Base-by-base conservation (phyloP, 2,329 filamentous ascomycete genomes). In the Aspergillaceae sp. region DNA sequence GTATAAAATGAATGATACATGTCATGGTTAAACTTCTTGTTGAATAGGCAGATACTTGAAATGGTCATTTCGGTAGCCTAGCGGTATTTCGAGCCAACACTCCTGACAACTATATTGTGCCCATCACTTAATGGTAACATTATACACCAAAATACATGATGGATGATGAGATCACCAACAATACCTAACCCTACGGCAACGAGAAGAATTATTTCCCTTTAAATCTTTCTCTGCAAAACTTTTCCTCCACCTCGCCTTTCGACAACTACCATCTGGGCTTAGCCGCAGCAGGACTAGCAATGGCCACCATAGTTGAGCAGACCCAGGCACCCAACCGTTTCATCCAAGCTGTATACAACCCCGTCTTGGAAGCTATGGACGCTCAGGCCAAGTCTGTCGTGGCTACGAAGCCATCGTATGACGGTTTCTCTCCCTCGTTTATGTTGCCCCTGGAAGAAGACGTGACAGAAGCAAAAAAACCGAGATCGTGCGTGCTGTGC, bases 131-230 rank as follows among this genome's bases (percentile, higher is more conserved):
- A 9, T 42, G 30, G 28, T 10, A 33, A 42, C 29, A 36, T 7
- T 33, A 27, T 34, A 26, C 11, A 38, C 11, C 9, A 35, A 46
- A n/a, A 30, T 46, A 29, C 35, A 46, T 46, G 44, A 46, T 46
- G 44, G 28, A 10, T 9, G 19, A 46, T 46, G 44, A 46, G 28
- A 41, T 46, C 44, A 46, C 38, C 29, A 37, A 26, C 10, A 10
- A 8, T 7, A 29, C 36, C 29, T 7, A 29, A n/a, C 26, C 40
- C 19, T 32, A 41, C 5, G 10, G n/a, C 28, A 9, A 28, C 19
- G 29, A 41, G 4, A 41, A 19, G 19, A 2, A 19, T 19, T 19
- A 19, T 19, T 19, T 19, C 19, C 19, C 19, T 19, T 19, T 19
- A 19, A 19, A 19, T 19, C 19, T 19, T 28, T 11, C 33, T 10